Evolutionary conservation across 352 stramenopile genomes (phyloP), one percentile per base, ranked within the genome.

Genomic region (Globisporangium emineosum): DNA sequence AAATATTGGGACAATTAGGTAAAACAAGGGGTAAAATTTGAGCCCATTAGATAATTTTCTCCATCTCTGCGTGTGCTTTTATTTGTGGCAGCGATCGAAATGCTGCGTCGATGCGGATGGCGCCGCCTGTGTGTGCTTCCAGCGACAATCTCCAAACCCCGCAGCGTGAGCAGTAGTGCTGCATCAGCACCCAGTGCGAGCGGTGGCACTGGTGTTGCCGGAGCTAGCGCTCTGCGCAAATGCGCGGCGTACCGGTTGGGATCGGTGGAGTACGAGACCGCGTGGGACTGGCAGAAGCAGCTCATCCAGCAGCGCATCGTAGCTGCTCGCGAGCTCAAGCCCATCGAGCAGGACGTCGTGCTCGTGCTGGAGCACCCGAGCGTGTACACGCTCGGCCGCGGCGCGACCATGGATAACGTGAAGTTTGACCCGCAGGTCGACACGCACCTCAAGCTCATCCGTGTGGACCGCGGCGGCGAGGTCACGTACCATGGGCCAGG

Each of bases 401-500:
- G 89, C 17, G 97, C 76, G 33, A 98, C 68, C 7, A 77, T 88
- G 57, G 68, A 69, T 33, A 70, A 89, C 67, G 76, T 96, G 49
- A 71, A 82, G 61, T 90, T 94, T 64, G 62, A 87, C 54, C 57
- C 82, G 9, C 47, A 78, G 27, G 72, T 75, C 12, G 79, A 93
- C 40, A 68, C 63, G 47, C 69, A 79, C 47, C 55, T 91, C 55
- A 90, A 96, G 71, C 82, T 99, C n/a, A 95, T 98, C 68, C 81
- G 96, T 30, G 94, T 98, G n/a, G 97, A 99, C 73, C 93, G 98
- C n/a, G 98, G 98, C 27, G 98, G 98, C 25, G 96, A 99, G 79
- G 97, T 99, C 21, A 99, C 98, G 12, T 99, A 97, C 77, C 98
- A 99, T 70, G 97, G 97, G 5, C 98, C 97, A 1, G 96, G 96